These are phyloP conservation scores for Paradendryphiella salina DNA, from an alignment of 2,329 filamentous ascomycete genomes.

Conservation along the genomic window DNA sequence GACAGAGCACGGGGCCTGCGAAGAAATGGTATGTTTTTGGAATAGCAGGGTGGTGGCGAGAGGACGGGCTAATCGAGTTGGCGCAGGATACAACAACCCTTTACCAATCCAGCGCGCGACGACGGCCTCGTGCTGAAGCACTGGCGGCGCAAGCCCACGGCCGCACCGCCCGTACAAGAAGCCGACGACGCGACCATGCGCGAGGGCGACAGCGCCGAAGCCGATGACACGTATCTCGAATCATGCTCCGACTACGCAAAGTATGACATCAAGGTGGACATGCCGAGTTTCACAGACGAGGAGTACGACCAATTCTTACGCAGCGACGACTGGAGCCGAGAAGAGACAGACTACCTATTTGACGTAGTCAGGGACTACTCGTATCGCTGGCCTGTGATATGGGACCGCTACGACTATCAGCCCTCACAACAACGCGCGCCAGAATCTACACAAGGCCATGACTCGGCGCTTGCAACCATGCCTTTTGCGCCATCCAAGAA, in stretches of 20 bases:
- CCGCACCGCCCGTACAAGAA: conserved; percentile 35
- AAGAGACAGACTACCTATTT: conserved; percentile 93
- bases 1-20: conserved; percentile 45
- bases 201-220: conserved; percentile 46
- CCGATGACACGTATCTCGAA: conserved; percentile 44
- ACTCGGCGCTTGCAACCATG: conserved; percentile 36
- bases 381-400: conserved; percentile 86
- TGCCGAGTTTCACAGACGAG: conserved; percentile 82
- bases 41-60: neutral
- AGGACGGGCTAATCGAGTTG: conserved; percentile 15
- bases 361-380: conserved; percentile 75
- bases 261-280: conserved; percentile 79
- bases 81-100: conserved; percentile 54
- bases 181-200: conserved; percentile 40
- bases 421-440: conserved; percentile 39
- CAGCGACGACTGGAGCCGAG: conserved; percentile 79
- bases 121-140: conserved; percentile 75
- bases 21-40: conserved; percentile 42
- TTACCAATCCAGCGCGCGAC: conserved; percentile 75
- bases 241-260: conserved; percentile 71
- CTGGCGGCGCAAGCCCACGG: conserved; percentile 69
- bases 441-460: conserved; percentile 26
- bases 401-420: conserved; percentile 85
- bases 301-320: conserved; percentile 78
- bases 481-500: conserved; percentile 52